A percentile compares a stretch with the other conserved stretches of the same genome.
Evolutionary conservation across 1,284 basidiomycete species (phyloP).

Genomic region (Xerocomus cyaneibrunnescens): DNA sequence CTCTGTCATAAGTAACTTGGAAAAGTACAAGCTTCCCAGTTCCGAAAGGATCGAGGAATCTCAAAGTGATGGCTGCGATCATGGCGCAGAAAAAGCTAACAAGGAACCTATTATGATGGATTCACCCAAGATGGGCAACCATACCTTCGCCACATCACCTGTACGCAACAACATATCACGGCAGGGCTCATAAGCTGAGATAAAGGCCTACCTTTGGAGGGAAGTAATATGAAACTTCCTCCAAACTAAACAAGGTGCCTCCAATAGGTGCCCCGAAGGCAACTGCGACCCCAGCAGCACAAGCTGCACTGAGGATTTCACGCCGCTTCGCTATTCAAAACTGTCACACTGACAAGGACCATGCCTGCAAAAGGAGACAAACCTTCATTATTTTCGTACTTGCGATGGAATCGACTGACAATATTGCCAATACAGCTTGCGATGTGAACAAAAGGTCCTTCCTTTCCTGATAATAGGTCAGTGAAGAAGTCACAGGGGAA

Average conservation of each 20-base stretch:
- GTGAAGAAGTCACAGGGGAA: constrained; percentile 8
- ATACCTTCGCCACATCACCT: constrained; percentile 89
- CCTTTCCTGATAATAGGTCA: constrained; percentile 57
- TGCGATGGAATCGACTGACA: constrained; percentile 80
- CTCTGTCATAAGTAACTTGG: constrained; percentile 88
- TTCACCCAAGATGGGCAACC: constrained; percentile 1
- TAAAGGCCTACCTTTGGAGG: constrained; percentile 70
- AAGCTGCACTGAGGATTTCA: constrained; percentile 90
- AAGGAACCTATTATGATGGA: constrained; percentile 3
- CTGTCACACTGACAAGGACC: background rate
- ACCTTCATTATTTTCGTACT: constrained; percentile 95
- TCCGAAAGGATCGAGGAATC: constrained; percentile 90
- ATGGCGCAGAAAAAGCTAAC: constrained; percentile 91
- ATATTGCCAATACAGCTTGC: constrained; percentile 96
- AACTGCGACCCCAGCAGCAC: constrained; percentile 90
- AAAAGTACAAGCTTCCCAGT: constrained; percentile 84
- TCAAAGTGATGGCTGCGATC: constrained; percentile 87
- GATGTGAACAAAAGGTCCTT: constrained; percentile 97
- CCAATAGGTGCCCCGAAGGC: constrained; percentile 93
- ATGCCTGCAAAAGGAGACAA: constrained; percentile 11
- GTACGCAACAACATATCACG: background rate
- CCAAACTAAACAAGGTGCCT: constrained; percentile 88
- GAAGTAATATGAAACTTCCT: constrained; percentile 96
- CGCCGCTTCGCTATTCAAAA: constrained; percentile 73
- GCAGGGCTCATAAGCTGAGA: background rate